Conservation (phyloP, 2,329 filamentous ascomycete species). For the Davidsoniella virescens region DNA sequence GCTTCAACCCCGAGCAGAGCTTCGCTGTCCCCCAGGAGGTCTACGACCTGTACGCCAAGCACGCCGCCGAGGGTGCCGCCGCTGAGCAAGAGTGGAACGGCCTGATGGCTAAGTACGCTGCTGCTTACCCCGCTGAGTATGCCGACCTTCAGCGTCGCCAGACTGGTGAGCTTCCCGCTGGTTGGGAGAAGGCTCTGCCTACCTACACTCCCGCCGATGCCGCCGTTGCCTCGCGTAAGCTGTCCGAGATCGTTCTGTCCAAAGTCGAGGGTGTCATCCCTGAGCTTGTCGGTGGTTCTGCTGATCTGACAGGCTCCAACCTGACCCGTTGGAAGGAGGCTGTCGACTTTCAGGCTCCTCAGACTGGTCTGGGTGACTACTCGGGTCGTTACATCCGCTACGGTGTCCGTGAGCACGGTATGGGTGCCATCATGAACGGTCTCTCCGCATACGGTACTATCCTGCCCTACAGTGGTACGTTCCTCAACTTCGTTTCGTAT, state of each 20-base stretch:
- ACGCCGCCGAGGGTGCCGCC: conserved; percentile 70
- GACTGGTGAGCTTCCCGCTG: conserved; percentile 71
- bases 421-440: conserved; percentile 91
- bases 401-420: conserved; percentile 81
- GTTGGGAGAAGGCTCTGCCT: conserved; percentile 89
- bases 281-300: conserved; percentile 88
- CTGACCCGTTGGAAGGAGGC: conserved; percentile 96
- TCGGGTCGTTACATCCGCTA: conserved; percentile 83
- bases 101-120: conserved; percentile 71
- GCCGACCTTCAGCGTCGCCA: conserved; percentile 70
- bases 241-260: conserved; percentile 83
- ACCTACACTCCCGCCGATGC: conserved; percentile 74
- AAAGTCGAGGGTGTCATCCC: conserved; percentile 72
- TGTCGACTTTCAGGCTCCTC: conserved; percentile 89
- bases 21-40: conserved; percentile 92
- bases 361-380: conserved; percentile 74
- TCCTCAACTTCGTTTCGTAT: conserved; percentile 99
- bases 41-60: conserved; percentile 79
- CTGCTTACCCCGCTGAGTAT: conserved; percentile 62
- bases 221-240: conserved; percentile 84
- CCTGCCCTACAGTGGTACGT: conserved; percentile 87
- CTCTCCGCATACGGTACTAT: conserved; percentile 88
- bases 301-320: conserved; percentile 96
- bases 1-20: conserved; percentile 85
- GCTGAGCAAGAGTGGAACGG: conserved; percentile 91